These are phyloP conservation scores for Solanum boliviense DNA, from an alignment of 257 asterid species.

Conservation along the genomic window DNA sequence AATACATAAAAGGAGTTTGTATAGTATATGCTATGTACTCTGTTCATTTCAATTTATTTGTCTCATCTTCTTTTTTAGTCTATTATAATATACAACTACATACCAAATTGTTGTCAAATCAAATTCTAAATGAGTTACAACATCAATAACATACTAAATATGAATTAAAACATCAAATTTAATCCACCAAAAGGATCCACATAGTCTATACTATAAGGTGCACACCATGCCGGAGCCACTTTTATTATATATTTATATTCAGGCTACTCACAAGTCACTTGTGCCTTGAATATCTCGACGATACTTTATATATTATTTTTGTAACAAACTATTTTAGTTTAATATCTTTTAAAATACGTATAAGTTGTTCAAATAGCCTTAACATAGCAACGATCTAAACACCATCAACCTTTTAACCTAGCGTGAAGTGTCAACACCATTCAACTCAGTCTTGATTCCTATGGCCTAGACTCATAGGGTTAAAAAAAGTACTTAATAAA, in stretches of 20 bases:
- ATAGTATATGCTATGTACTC: neutral
- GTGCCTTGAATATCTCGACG: neutral
- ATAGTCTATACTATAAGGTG: no score
- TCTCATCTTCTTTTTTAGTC: neutral
- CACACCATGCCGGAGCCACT: neutral
- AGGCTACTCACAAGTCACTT: neutral
- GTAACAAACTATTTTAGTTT: rapidly evolving
- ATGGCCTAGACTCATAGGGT: neutral
- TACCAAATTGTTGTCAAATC: neutral
- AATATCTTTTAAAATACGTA: rapidly evolving
- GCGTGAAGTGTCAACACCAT: neutral
- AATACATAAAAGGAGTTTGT: neutral
- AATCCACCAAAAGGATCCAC: neutral
- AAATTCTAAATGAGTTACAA: neutral
- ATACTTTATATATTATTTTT: neutral
- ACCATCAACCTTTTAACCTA: neutral
- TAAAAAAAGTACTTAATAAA: neutral
- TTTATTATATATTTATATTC: no score
- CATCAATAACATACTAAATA: neutral
- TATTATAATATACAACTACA: neutral
- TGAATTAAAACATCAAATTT: neutral
- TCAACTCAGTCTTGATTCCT: neutral
- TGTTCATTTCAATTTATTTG: neutral
- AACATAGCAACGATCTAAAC: neutral
- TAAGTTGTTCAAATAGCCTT: neutral